Conservation (phyloP, 2,329 filamentous ascomycete species). For the Chaetomiaceae sp. region DNA sequence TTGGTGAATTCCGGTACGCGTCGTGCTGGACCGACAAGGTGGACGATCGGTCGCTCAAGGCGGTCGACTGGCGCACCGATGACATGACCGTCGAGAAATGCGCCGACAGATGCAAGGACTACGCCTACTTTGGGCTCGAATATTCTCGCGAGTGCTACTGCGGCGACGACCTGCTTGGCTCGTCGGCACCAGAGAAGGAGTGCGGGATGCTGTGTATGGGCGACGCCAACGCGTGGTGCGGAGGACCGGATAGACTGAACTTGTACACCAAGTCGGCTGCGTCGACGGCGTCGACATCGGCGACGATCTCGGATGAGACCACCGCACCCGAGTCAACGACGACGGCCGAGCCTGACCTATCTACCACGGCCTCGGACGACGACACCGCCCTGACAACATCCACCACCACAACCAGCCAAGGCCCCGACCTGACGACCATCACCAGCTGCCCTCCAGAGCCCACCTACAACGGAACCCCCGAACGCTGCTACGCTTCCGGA, state of each 20-base stretch:
- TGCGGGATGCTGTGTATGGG: constrained; percentile 26
- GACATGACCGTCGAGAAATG: constrained; percentile 31
- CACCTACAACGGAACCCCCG: background rate
- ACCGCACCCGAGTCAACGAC: too few species aligned
- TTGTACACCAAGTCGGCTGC: too few species aligned
- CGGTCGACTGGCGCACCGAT: constrained; percentile 38
- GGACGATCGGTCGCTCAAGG: background rate
- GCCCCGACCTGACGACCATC: background rate
- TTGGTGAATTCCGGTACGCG: background rate
- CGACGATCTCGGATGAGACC: too few species aligned
- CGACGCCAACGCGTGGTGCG: constrained; percentile 25
- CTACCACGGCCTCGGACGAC: too few species aligned
- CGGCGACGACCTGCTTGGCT: constrained; percentile 4
- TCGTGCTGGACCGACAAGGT: constrained; percentile 12
- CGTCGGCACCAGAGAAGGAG: constrained; percentile 14
- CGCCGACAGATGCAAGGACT: constrained; percentile 2
- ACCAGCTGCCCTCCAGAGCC: background rate
- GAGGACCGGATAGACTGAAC: constrained; percentile 22
- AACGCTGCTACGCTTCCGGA: background rate
- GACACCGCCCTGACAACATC: too few species aligned
- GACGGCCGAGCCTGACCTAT: too few species aligned
- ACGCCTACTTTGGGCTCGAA: constrained; percentile 10
- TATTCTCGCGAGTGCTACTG: constrained; percentile 15
- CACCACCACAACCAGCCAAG: background rate
- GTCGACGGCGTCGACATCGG: too few species aligned